Evolutionary conservation across 2,329 filamentous ascomycete genomes (phyloP).

Genomic region (Talaromyces islandicus): DNA sequence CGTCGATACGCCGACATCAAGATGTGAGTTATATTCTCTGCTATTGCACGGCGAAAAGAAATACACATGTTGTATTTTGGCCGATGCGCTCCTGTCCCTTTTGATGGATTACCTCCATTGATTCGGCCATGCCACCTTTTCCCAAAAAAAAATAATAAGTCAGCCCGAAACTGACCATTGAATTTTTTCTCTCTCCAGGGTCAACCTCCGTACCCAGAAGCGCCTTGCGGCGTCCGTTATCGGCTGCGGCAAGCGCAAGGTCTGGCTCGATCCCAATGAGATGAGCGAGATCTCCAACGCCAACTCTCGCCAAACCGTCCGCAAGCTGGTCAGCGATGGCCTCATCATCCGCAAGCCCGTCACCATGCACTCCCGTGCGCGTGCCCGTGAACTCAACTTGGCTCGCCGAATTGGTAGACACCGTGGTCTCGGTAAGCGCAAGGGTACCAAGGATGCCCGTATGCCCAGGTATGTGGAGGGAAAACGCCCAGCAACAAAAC

Average conservation of each 20-base stretch:
- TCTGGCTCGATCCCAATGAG: slow-evolving; percentile 99
- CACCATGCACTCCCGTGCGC: slow-evolving; percentile 98
- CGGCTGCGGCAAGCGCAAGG: slow-evolving; percentile 99
- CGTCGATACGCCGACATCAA: slow-evolving; percentile 42
- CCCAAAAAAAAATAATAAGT: background rate
- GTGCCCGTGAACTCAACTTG: slow-evolving; percentile 90
- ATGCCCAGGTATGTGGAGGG: slow-evolving; percentile 77
- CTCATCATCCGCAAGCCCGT: slow-evolving; percentile 99
- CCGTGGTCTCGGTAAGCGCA: slow-evolving; percentile 99
- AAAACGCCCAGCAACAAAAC: background rate
- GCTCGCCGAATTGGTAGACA: slow-evolving; percentile 94
- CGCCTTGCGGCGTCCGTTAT: slow-evolving; percentile 98
- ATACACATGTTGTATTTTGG: slow-evolving; percentile 16
- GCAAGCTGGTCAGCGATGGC: slow-evolving; percentile 99
- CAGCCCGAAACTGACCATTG: slow-evolving; percentile 6
- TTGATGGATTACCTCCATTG: slow-evolving; percentile 3
- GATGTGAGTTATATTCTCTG: slow-evolving; percentile 36
- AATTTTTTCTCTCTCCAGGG: slow-evolving; percentile 54
- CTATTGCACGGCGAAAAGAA: slow-evolving; percentile 11
- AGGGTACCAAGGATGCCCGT: slow-evolving; percentile 99
- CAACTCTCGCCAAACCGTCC: slow-evolving; percentile 99
- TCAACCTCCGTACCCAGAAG: slow-evolving; percentile 99
- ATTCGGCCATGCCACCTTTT: slow-evolving; percentile 14
- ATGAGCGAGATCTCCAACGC: slow-evolving; percentile 99
- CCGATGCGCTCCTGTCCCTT: slow-evolving; percentile 14